Base-by-base conservation (phyloP, 768 basidiomycete genomes). In the Mycena alexandri region DNA sequence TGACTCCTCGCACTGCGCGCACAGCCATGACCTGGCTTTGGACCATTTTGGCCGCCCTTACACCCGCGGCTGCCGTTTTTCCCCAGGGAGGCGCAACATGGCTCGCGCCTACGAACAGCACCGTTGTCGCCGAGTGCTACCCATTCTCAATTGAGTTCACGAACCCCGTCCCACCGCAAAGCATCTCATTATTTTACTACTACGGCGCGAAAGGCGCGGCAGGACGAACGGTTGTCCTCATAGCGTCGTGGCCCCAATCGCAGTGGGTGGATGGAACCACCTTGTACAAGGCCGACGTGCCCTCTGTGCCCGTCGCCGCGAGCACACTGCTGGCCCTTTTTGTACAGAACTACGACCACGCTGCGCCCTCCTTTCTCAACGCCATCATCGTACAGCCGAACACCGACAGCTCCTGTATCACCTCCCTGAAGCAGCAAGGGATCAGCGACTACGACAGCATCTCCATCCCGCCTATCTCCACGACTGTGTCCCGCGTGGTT, bases 101-200 rank as follows among this genome's bases (percentile, higher is more conserved):
- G 51, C 10, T 53, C 5, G 33, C 19, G 8, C 51, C 51, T 4
- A 36, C 51, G 19, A 3, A 29, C 10, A 24, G 5, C 9, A 21
- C 4, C n/a, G 29, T 57, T 8, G 43, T 57, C 56, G 56, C 56
- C 9, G 56, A 57, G 17, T 57, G 56, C 56, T 57, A 57, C 17
- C 56, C 56, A 17, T 42, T 57, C 25, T 25, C 56, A 10, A 24
- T 57, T 41, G 22, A 57, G 19, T 57, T 57, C 29, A 33, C 42
- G 14, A 57, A 24, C 43, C 22, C 56, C 25, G 19, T 33, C 42
- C 16, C 56, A 22, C 25, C 43, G 25, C 42, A 19, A 5, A 57
- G 44, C 22, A 22, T 57, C 6, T 57, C 56, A 1, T 57, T 57
- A 25, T 57, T 25, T 19, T 57, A 57, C 43, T 57, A 57, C 56